Base-by-base conservation (phyloP, 2,329 filamentous ascomycete species). In the Apiospora kogelbergensis region DNA sequence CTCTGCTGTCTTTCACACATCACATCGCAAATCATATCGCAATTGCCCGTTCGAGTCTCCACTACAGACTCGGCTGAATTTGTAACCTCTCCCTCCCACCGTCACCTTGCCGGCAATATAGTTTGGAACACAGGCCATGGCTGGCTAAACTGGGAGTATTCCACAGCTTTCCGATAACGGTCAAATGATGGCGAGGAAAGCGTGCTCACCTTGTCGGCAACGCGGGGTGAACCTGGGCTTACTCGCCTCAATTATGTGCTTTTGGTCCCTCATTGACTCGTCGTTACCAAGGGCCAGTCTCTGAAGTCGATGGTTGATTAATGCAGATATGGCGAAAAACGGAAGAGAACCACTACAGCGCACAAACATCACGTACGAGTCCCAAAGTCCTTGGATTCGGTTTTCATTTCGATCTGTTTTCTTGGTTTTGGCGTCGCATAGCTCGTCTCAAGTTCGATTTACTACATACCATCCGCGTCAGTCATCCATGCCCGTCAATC, bases 131-230 rank as follows among this genome's bases (percentile, higher is more conserved):
- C 33, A 24, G 60, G 33, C 22, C n/a, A 41, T 41, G 22, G 37
- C 63, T 17, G 63, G 22, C 9, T 10, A 44, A 10, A 65, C 63
- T 65, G 37, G 37, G 9, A 37, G 37, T 40, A 42, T 42, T 26
- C 40, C 41, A 53, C 20, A 30, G 45, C 40, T 60, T 45, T 67
- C 66, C 37, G 66, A 67, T 67, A 48, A 67, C 48, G 66, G 30
- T 67, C 66, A 67, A 22, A n/a, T 17, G 42, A 60, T 67, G 66
- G 63, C 42, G 66, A 67, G 66, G 66, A 67, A 40, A 37, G 15
- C 65, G 20, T 45, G 44, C 41, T 40, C 15, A 30, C 22, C 10
- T 11, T 42, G 22, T 15, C 41, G 24, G 9, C 11, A 20, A 30
- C 26, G n/a, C 15, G 13, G 26, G 24, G 40, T 42, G 22, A 40